Percentiles rank a stretch among this genome's conserved stretches.
Evolutionary conservation across 2,329 filamentous ascomycete species (phyloP).

Genomic region (Periconia digitata): DNA sequence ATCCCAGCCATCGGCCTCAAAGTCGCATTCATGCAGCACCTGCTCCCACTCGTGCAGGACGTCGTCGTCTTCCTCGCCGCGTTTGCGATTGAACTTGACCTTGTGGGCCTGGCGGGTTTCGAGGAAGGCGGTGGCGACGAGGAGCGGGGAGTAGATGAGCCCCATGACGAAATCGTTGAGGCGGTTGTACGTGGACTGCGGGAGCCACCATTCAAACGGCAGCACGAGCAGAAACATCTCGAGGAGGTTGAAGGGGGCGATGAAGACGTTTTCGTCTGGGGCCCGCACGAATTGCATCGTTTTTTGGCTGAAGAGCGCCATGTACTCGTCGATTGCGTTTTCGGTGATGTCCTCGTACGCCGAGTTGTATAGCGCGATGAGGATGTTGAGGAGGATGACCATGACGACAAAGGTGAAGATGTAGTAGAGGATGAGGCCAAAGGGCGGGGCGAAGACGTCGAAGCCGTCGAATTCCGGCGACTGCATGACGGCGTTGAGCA

Average conservation of each 20-base stretch:
- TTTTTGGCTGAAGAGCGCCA: conserved; percentile 89
- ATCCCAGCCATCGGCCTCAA: conserved; percentile 82
- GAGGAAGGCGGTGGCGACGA: conserved; percentile 72
- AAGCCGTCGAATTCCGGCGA: conserved; percentile 88
- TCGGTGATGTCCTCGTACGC: conserved; percentile 94
- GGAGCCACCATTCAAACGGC: conserved; percentile 95
- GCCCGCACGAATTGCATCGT: conserved; percentile 97
- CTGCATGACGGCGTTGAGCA: conserved; percentile 90
- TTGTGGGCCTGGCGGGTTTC: conserved; percentile 51
- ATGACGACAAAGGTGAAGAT: conserved; percentile 97
- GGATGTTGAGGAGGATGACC: conserved; percentile 90
- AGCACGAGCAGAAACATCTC: conserved; percentile 79
- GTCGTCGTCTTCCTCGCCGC: conserved; percentile 89
- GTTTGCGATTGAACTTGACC: conserved; percentile 71
- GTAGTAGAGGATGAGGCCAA: conserved; percentile 95
- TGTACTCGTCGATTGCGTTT: conserved; percentile 91
- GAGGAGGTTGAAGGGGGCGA: conserved; percentile 91
- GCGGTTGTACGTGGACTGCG: conserved; percentile 69
- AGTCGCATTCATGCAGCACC: conserved; percentile 68
- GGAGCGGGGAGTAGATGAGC: conserved; percentile 78
- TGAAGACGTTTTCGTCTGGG: conserved; percentile 97
- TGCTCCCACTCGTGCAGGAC: conserved; percentile 93
- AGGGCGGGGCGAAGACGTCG: conserved; percentile 87
- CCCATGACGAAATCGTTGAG: conserved; percentile 91
- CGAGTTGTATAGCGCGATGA: conserved; percentile 96